Conservation (phyloP, 2,329 filamentous ascomycete genomes). For the Nemania sp. region DNA sequence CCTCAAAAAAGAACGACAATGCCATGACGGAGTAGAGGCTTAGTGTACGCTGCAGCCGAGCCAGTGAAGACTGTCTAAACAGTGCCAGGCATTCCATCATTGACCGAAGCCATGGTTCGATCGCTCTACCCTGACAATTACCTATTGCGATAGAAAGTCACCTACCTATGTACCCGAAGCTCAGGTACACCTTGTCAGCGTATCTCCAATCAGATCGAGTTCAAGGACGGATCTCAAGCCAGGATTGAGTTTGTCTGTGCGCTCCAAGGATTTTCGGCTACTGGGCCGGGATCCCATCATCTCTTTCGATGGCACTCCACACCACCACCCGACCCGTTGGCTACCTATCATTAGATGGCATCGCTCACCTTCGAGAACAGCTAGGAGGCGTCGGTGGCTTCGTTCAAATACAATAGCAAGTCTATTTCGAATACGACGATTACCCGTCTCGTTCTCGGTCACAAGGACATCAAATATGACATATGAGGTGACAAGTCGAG, state of each 20-base stretch:
- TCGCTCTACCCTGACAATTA: slow-evolving; percentile 5
- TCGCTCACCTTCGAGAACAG: neutral
- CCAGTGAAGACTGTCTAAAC: neutral
- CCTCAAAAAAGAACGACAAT: neutral
- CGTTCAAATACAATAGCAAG: neutral
- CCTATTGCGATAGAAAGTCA: neutral
- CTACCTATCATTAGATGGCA: neutral
- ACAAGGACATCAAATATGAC: neutral
- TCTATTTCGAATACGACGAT: neutral
- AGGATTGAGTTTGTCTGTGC: slow-evolving; percentile 1
- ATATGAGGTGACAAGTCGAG: neutral
- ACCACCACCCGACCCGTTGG: neutral
- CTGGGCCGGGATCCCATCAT: slow-evolving; percentile 26
- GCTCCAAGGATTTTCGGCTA: slow-evolving; percentile 25
- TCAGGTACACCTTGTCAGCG: neutral
- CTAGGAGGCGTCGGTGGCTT: neutral
- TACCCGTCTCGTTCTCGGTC: neutral
- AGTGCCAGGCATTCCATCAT: neutral
- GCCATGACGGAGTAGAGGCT: neutral
- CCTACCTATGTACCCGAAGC: slow-evolving; percentile 4
- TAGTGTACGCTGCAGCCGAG: neutral
- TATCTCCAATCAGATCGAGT: slow-evolving; percentile 5
- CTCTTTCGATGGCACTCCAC: slow-evolving; percentile 15
- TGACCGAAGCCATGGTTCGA: neutral
- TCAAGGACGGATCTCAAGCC: neutral